Evolutionary conservation across 108 stramenopile genomes (phyloP), one percentile per base, ranked within the genome.

Genomic region (Skeletonema tropicum): DNA sequence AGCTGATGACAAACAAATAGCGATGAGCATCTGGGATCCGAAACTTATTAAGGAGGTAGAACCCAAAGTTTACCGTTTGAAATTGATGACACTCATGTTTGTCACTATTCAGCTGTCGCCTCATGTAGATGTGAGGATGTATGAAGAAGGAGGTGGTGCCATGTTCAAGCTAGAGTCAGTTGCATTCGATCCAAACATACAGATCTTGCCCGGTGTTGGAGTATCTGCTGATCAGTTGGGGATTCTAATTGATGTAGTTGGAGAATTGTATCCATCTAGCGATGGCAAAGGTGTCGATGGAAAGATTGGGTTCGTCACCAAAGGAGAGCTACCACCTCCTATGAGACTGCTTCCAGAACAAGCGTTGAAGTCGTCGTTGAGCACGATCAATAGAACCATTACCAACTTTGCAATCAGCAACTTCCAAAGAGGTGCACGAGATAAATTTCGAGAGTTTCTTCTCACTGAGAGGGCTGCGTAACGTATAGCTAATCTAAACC

Each of bases 51-150:
- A 36, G 14, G 88, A 87, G 19, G 32, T 88, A 42, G 80, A 79
- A 19, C 66, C 89, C 9, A 64, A 72, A 33, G 73, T 89, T 7
- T 94, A 88, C 70, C 76, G 87, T 57, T 64, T 94, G 41, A 87
- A 88, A 69, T 62, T 88, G 30, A 94, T 94, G 93, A 87, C 79
- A 31, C 67, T 94, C 30, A 88, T 90, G 85, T 94, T 94, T 70
- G 88, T 94, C 13, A 92, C 93, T 3, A 80, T 94, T 17, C 81
- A 89, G 61, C 77, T 91, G 21, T 68, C 86, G 12, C 93, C 93
- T 7, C 80, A 77, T 30, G 93, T 94, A 6, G 90, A 91, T 77
- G 70, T 91, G 7, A 57, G 87, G 36, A 92, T 94, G 90, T 90
- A 85, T 83, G 89, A 89, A 4, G 80, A 85, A 25, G 60, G 45